Evolutionary conservation across 192 early-diverging fungal genomes (phyloP), one percentile per base, ranked within the genome.

Genomic region (Backusella mclennaniae): DNA sequence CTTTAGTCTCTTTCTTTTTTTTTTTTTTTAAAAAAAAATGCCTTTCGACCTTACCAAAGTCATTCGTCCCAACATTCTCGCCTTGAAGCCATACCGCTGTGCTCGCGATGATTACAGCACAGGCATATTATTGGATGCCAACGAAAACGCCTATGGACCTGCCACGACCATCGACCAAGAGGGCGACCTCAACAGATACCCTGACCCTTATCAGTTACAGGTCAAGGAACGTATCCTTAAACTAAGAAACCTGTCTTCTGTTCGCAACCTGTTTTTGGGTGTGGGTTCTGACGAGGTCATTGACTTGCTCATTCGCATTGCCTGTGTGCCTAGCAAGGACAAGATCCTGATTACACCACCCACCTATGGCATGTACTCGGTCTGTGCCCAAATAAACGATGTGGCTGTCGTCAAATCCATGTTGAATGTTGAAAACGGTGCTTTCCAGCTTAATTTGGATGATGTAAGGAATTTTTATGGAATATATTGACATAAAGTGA

Each of bases 321-420:
- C 93, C 26, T 97, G 97, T 84, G 83, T 87, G 26, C 98, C 98
- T 4, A 96, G 90, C 41, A 90, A 87, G 71, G 98, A 99, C 78
- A 92, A 95, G 82, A 90, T 99, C 68, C 84, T 99, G 33, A 93
- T 99, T 75, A 95, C 93, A 5, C 97, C 97, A 75, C 98, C 98
- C 4, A 98, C 97, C 31, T 99, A 99, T 82, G 98, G 98, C 67
- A 99, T 99, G 98, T 99, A 99, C 86, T 87, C 89, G 23, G 96
- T 97, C 19, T 91, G 88, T 53, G 96, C 97, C 35, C 90, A 95
- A 75, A 92, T 97, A 80, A 99, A 99, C 82, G 98, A 99, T 87
- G 94, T 98, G 0, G 87, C 81, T 52, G 89, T 98, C 49, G 92
- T 95, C 66, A 95, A 95, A 79, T 95, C 95, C 35, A 92, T 90